Evolutionary conservation across 1,139 yeast species (phyloP).

Genomic region (Debaryomycetaceae sp.): DNA sequence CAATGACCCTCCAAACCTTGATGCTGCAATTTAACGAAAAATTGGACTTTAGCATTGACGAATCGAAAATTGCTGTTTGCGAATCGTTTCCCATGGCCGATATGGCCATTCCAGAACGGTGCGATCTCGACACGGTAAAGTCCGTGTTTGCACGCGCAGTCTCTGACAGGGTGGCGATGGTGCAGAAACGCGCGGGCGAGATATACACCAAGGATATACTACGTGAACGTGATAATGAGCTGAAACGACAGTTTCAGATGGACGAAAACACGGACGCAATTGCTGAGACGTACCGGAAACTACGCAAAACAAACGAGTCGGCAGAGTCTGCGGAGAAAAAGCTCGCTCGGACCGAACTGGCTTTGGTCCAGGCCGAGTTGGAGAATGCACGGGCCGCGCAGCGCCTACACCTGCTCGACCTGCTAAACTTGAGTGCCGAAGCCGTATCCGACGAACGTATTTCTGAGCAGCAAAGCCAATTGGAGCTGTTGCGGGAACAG

Average conservation of each 20-base stretch:
- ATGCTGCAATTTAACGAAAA: conserved; percentile 6
- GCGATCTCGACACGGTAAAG: background rate
- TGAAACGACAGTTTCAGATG: conserved; percentile 35
- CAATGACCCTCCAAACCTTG: background rate
- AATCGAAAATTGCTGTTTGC: conserved; percentile 12
- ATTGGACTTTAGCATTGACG: conserved; percentile 15
- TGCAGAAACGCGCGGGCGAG: background rate
- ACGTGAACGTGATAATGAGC: conserved; percentile 17
- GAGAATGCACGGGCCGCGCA: conserved; percentile 8
- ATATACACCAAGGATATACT: background rate
- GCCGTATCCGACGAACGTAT: background rate
- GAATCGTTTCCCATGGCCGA: too few species aligned
- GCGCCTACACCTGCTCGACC: conserved; percentile 11
- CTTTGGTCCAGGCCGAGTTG: conserved; percentile 12
- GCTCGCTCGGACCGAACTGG: conserved; percentile 30
- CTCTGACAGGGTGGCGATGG: background rate
- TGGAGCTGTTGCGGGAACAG: conserved; percentile 21
- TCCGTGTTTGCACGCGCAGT: conserved; percentile 4
- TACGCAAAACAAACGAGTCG: conserved; percentile 38
- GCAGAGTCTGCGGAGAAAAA: conserved; percentile 38
- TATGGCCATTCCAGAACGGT: background rate
- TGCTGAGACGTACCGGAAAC: conserved; percentile 35
- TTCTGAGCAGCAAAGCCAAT: conserved; percentile 15
- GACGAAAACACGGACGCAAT: conserved; percentile 41
- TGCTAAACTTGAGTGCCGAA: conserved; percentile 1